Evolutionary conservation across 2,329 filamentous ascomycete genomes (phyloP), one percentile per base, ranked within the genome.

Genomic region (Cercospora canescens): DNA sequence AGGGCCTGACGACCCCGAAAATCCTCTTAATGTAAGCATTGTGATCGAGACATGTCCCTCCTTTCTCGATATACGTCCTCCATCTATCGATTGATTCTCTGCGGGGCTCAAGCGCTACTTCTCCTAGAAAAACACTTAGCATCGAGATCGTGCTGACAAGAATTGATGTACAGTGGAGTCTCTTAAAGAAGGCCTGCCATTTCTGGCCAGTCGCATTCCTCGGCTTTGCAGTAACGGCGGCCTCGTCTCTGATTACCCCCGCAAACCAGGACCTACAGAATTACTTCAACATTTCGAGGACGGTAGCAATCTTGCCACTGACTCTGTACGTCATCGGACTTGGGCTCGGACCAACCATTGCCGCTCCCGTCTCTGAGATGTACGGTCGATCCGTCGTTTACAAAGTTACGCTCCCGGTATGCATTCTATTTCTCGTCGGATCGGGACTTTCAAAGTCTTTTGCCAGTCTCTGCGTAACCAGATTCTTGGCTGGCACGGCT

Each of bases 321-420:
- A 65, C 71, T 39, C 0, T 88, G 6, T 91, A 88, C 74, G 83
- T 87, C 6, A 76, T 90, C 7, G 79, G 78, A 1, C 89, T 92
- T 55, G 91, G 89, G 1, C 87, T 90, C 63, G 91, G 90, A 0
- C 91, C 91, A 1, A 86, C 87, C 0, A 81, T 79, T 12, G 74
- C 74, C 8, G 73, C 77, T 14, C 79, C 78, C 3, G 55, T 80
- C 16, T 66, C 64, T 30, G 34, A 77, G 75, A 60, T 80, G 1
- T 73, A 71, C 54, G 79, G 79, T 7, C 70, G 79, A 26, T 76
- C 75, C 32, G 68, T 72, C 18, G 74, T 81, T 4, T 77, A 79
- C 67, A 71, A 80, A 37, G 66, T 73, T 14, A 76, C 77, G 3
- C 71, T 73, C 7, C 77, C 78, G 6, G 59, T 76, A 16, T 78